phyloP scores from a whole-genome alignment of 129 eudicot species.

The Deinandra increscens region DNA sequence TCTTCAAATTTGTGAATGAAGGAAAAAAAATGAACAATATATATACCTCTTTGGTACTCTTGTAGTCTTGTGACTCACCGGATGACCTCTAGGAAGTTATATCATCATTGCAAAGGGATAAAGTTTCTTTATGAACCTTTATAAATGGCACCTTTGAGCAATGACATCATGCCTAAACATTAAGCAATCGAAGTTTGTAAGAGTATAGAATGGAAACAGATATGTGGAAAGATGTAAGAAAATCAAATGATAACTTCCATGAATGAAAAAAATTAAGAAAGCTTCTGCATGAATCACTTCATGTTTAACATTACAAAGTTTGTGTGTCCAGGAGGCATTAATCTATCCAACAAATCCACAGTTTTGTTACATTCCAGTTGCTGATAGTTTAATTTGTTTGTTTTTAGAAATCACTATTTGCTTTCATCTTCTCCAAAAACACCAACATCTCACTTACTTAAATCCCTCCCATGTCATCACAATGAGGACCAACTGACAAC shows the following conservation, averaged over 20 bases:
- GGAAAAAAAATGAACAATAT: too few relatives aligned
- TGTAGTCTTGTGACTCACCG: conserved; percentile 90
- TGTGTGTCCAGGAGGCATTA: conserved; percentile 88
- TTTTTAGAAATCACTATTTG: too few relatives aligned
- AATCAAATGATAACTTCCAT: conserved; percentile 59
- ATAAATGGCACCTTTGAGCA: conserved; percentile 76
- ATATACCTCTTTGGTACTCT: conserved; percentile 83
- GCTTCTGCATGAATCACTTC: conserved; percentile 51
- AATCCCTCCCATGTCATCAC: too few relatives aligned
- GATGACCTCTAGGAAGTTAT: conserved; percentile 91
- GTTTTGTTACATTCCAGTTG: conserved; percentile 77
- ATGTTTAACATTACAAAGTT: conserved; percentile 45
- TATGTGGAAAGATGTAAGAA: too few relatives aligned
- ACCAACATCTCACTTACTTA: too few relatives aligned
- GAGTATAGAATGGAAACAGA: neutral
- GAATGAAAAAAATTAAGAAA: conserved; percentile 71
- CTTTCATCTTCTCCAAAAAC: too few relatives aligned
- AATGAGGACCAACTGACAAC: too few relatives aligned
- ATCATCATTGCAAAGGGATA: conserved; percentile 72
- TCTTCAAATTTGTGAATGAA: too few relatives aligned
- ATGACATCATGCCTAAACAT: conserved; percentile 62
- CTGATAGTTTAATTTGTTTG: too few relatives aligned
- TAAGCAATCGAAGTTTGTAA: neutral
- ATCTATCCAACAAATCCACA: conserved; percentile 78
- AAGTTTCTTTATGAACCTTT: conserved; percentile 64